Evolutionary conservation across 306 rosid genomes (phyloP), one percentile per base, ranked within the genome.

Genomic region (Sphenostylis stenocarpa): DNA sequence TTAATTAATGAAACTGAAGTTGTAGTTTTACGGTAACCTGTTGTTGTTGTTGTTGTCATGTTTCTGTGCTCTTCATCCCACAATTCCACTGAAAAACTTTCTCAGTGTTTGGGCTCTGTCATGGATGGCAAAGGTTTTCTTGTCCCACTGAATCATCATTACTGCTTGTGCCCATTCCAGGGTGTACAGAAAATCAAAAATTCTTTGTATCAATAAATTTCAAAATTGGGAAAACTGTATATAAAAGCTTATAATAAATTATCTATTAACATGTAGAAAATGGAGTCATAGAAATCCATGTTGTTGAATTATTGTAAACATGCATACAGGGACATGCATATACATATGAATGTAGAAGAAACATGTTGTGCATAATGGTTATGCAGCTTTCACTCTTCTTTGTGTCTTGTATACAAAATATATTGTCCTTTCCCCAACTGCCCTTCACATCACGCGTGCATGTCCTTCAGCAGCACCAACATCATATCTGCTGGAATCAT

Each of bases 361-460:
- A 63, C 80, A 66, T 65, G 49, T 58, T 72, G 49, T 57, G 47
- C 51, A 8, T 31, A 0, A 41, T 41, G 43, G 15, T 39, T 4
- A 19, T 31, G 26, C 39, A 43, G 1, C 55, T 23, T 43, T 17
- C 67, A 19, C 45, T 53, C 79, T 39, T 73, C 19, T 61, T 3
- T 43, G 23, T 64, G 79, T 63, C 48, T 26, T 21, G 4, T n/a
- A 41, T 38, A 12, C 26, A 64, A 19, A n/a, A n/a, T 57, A 55
- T 53, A 38, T 66, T 72, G 72, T 66, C 79, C 21, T 75, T 64
- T 53, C 17, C 28, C 53, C 43, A 82, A 44, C 63, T 63, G 23
- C 70, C 55, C 73, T 51, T 36, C 77, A 44, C 81, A 41, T 74
- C 81, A 60, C 47, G 74, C 81, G 13, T 67, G 81, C 67, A 48